A percentile compares a stretch with the other conserved stretches of the same genome.
Evolutionary conservation across 768 basidiomycete species (phyloP).

Genomic region (Polyporus arcularius): DNA sequence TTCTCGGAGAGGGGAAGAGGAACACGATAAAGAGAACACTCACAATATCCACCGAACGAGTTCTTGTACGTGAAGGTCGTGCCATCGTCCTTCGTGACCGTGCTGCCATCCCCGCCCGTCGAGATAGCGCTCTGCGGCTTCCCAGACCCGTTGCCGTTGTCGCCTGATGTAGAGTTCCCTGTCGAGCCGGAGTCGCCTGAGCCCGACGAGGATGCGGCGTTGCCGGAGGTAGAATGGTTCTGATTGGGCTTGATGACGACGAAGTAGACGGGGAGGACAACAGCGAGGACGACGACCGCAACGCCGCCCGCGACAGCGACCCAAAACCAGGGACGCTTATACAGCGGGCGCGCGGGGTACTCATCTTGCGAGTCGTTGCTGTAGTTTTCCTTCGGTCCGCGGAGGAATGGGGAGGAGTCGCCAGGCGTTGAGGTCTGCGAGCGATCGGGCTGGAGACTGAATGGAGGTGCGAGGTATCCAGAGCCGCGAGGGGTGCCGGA

Average conservation of each 20-base stretch:
- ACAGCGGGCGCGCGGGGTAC: constrained; percentile 14
- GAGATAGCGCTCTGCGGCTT: constrained; percentile 26
- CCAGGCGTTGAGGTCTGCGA: constrained; percentile 13
- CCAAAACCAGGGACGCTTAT: constrained; percentile 26
- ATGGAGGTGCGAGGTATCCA: neutral
- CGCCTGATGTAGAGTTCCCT: neutral
- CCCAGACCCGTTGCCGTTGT: constrained; percentile 17
- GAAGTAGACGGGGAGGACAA: constrained; percentile 33
- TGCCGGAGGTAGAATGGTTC: constrained; percentile 8
- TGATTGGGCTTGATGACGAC: constrained; percentile 25
- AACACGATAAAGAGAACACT: constrained; percentile 28
- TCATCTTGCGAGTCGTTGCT: neutral
- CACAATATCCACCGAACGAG: constrained; percentile 73
- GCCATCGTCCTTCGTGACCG: constrained; percentile 65
- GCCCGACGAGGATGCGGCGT: neutral
- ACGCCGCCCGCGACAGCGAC: constrained; percentile 13
- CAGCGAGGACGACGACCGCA: constrained; percentile 28
- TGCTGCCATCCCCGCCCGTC: constrained; percentile 71
- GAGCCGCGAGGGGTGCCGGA: constrained; percentile 5
- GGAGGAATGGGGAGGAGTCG: constrained; percentile 14
- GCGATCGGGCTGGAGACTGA: constrained; percentile 5
- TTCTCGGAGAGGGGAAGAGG: constrained; percentile 7
- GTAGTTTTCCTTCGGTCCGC: constrained; percentile 8
- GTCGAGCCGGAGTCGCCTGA: neutral
- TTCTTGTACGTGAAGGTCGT: constrained; percentile 76